These are phyloP conservation scores for Pulveroboletus sp. DNA, from an alignment of 768 basidiomycete genomes.

Conservation along the genomic window DNA sequence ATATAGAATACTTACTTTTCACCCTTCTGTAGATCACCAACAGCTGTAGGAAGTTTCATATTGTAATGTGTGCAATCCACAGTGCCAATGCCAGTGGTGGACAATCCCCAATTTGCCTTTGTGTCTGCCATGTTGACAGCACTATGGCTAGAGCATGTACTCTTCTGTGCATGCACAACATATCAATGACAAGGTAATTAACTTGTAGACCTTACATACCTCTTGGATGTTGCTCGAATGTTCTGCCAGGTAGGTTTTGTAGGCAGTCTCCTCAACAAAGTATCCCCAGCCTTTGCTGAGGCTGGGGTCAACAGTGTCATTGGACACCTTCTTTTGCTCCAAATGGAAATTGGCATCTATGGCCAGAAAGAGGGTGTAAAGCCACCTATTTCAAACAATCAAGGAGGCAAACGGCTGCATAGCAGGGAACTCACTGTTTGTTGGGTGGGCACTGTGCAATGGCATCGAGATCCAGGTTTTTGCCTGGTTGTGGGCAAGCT, in stretches of 20 bases:
- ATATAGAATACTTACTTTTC: no score
- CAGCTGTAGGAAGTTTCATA: neutral
- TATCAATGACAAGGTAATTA: no score
- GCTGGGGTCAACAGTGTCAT: neutral
- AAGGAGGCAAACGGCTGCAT: neutral
- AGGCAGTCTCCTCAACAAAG: neutral
- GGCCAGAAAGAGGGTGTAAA: neutral
- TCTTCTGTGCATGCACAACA: neutral
- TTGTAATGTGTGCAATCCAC: neutral
- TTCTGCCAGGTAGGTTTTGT: neutral
- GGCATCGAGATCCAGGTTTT: no score
- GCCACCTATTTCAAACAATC: neutral
- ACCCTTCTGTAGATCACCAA: no score
- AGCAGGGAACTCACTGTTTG: neutral
- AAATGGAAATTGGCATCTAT: neutral
- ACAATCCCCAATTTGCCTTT: neutral
- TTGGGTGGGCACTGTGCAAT: no score
- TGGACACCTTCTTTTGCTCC: neutral
- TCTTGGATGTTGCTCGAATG: neutral
- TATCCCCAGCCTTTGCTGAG: neutral
- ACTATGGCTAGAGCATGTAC: neutral
- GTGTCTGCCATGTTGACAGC: neutral
- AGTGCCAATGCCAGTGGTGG: neutral
- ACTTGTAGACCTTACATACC: no score
- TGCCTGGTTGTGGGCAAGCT: neutral